Evolutionary conservation across 257 asterid species (phyloP), one percentile per base, ranked within the genome.

Genomic region (Salvia splendens): DNA sequence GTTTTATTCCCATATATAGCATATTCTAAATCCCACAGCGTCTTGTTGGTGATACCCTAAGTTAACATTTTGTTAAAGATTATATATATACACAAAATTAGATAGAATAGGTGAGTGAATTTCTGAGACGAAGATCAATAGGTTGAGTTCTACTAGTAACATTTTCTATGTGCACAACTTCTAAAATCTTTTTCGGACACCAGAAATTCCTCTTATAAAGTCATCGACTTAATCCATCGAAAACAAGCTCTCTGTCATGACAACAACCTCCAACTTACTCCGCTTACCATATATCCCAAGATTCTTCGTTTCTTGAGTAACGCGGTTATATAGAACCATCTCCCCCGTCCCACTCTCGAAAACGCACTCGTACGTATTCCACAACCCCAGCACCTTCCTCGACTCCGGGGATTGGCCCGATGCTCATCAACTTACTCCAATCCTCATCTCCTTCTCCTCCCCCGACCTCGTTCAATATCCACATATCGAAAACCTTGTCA

Each of bases 311-410:
- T 65, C 57, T 5, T 63, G 45, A 8, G 17, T 70, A 3, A 11
- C 11, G 15, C 45, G 9, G 65, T 80, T 69, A 66, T 74, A 83
- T 38, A 85, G 24, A 24, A 85, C 75, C 56, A 83, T 60, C 76
- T 80, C 84, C 2, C 87, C 73, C 4, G 12, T 46, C 35, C 63
- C 60, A 60, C 73, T 77, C 64, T 85, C 91, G 32, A 85, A 60
- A 16, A 85, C n/a, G 2, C 79, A 5, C 14, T 84, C 80, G 7
- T 69, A 45, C 12, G 60, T 46, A 9, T 66, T 73, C 82, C 87
- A 83, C 15, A 85, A 80, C 32, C 86, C 89, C 36, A 83, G 70
- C 11, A 89, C 86, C 82, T 85, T 81, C 64, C 64, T 81, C 83
- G 16, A 87, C 84, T 28, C 76, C 75, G 0, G 54, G 52, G 70